A percentile compares a stretch with the other conserved stretches of the same genome.
Conservation (phyloP, 768 basidiomycete genomes). For the Amanita rubescens region DNA sequence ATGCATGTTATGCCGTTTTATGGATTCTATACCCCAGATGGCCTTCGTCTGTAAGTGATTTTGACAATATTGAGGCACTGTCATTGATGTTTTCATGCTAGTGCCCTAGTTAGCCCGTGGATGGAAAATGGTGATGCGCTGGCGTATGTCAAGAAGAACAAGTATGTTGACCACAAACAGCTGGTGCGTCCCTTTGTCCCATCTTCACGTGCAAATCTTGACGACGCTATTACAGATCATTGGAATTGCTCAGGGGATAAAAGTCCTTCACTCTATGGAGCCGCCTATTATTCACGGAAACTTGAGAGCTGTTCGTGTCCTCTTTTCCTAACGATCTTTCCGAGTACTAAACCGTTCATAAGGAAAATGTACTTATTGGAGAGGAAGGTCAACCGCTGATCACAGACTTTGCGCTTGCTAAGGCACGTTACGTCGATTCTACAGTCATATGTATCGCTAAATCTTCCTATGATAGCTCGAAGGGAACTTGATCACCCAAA, state of each 20-base stretch:
- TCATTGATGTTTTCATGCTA: neutral
- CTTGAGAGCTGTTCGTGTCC: neutral
- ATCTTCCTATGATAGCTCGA: neutral
- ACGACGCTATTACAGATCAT: neutral
- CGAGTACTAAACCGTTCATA: neutral
- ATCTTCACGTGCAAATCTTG: neutral
- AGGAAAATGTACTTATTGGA: neutral
- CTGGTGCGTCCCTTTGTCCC: neutral
- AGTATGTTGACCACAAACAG: neutral
- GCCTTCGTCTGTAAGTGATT: neutral
- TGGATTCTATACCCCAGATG: neutral
- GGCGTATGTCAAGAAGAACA: neutral
- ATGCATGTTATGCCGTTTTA: neutral
- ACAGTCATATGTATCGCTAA: neutral
- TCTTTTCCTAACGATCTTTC: neutral
- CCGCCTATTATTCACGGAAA: neutral
- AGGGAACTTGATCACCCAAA: neutral
- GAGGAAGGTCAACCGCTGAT: neutral
- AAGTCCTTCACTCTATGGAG: neutral
- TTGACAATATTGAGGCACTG: neutral
- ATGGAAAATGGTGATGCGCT: neutral
- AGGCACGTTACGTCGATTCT: neutral
- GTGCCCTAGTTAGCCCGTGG: neutral
- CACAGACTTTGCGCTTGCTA: neutral
- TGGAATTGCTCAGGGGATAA: neutral